Percentiles rank a stretch among this genome's conserved stretches.
Evolutionary conservation across 805 yeast species (phyloP).

Genomic region (Blastobotrys terrestris): DNA sequence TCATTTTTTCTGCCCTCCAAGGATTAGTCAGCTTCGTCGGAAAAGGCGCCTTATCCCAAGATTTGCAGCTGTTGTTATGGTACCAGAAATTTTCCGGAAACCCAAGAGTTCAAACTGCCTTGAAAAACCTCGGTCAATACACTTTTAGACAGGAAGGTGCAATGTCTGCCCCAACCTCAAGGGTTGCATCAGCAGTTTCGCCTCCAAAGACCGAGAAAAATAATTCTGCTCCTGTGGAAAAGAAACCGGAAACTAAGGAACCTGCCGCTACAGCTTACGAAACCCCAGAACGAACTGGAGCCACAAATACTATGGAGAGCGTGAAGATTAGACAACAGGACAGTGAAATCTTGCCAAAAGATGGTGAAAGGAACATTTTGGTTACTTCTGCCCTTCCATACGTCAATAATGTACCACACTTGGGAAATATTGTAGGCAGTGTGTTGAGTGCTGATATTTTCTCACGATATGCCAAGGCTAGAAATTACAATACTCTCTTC

Average conservation of each 20-base stretch:
- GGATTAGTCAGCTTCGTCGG: slow-evolving; percentile 33
- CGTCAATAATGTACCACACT: slow-evolving; percentile 96
- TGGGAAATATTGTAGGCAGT: slow-evolving; percentile 95
- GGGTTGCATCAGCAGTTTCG: slow-evolving; percentile 11
- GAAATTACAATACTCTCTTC: slow-evolving; percentile 80
- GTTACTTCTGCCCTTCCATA: slow-evolving; percentile 97
- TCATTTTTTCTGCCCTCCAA: slow-evolving; percentile 40
- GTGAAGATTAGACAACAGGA: slow-evolving; percentile 10
- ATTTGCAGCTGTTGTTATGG: slow-evolving; percentile 28
- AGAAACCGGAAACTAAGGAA: slow-evolving; percentile 10
- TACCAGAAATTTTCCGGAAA: slow-evolving; percentile 27
- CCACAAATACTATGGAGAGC: slow-evolving; percentile 13
- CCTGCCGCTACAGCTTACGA: slow-evolving; percentile 33
- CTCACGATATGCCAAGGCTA: slow-evolving; percentile 80
- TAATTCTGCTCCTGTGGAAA: slow-evolving; percentile 6
- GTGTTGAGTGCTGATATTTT: slow-evolving; percentile 92
- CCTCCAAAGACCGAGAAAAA: slow-evolving; percentile 2
- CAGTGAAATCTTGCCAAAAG: slow-evolving; percentile 54
- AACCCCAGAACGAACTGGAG: slow-evolving; percentile 11
- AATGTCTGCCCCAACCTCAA: slow-evolving; percentile 14
- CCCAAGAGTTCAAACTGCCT: slow-evolving; percentile 24
- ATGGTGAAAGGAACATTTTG: slow-evolving; percentile 69
- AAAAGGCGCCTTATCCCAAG: slow-evolving; percentile 26
- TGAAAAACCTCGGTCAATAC: slow-evolving; percentile 10
- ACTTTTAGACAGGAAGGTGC: slow-evolving; percentile 1